Evolutionary conservation across 164 flowering plant genomes (phyloP).

Genomic region (Akebia trifoliata): DNA sequence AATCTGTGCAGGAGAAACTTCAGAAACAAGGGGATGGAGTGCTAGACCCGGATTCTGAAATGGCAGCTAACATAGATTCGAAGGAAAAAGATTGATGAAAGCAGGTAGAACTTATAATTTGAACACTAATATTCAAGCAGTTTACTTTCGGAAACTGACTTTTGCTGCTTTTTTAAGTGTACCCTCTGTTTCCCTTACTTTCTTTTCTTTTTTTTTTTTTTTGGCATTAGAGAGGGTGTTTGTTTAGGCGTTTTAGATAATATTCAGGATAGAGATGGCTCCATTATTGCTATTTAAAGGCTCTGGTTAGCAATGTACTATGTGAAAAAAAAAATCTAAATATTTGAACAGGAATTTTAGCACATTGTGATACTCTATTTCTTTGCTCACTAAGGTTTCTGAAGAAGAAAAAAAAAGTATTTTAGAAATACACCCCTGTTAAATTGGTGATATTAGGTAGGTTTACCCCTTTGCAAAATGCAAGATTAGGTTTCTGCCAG

Average conservation of each 20-base stretch:
- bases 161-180: conserved; percentile 7
- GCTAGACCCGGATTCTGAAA: conserved; percentile 18
- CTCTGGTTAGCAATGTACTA: conserved; percentile 2
- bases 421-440: too few relatives aligned
- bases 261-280: conserved; percentile 9
- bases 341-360: too few relatives aligned
- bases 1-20: conserved; percentile 24
- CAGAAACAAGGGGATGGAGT: conserved; percentile 12
- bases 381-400: background rate
- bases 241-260: conserved; percentile 11
- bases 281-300: conserved; percentile 11
- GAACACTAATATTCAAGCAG: background rate
- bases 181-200: conserved; percentile 9
- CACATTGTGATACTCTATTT: background rate
- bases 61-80: conserved; percentile 14
- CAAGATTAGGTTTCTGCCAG: too few relatives aligned
- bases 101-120: conserved; percentile 15
- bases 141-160: conserved; percentile 12
- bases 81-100: conserved; percentile 8
- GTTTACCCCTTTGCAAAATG: too few relatives aligned
- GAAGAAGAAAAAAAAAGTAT: too few relatives aligned
- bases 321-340: conserved; percentile 6
- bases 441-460: too few relatives aligned
- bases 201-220: conserved; percentile 2
- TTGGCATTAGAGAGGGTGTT: conserved; percentile 10